Evolutionary conservation across 345 rosid genomes (phyloP).

Genomic region (Hevea brasiliensis): DNA sequence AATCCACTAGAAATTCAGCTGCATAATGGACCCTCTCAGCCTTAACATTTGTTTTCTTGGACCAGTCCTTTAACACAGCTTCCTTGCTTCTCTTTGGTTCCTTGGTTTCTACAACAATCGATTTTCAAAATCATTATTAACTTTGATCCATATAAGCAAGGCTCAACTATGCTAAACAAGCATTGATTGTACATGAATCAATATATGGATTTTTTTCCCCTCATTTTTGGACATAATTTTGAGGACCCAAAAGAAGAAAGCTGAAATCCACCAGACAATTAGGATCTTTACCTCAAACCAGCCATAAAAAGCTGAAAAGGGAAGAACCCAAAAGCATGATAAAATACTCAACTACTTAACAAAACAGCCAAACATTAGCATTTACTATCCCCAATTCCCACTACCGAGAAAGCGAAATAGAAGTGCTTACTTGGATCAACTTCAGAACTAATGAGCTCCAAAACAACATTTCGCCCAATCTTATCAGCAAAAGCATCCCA

Average conservation of each 20-base stretch:
- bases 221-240: not conserved
- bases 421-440: slow-evolving; percentile 76
- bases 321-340: not conserved
- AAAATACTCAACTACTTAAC: not conserved
- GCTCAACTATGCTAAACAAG: not conserved
- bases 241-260: not conserved
- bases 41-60: slow-evolving; percentile 67
- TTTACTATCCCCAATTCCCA: not conserved
- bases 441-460: slow-evolving; percentile 80
- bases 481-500: slow-evolving; percentile 70
- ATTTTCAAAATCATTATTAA: not conserved
- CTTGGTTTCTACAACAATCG: slow-evolving; percentile 55
- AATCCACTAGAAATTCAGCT: slow-evolving; percentile 75
- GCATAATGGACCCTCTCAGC: slow-evolving; percentile 84
- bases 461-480: slow-evolving; percentile 76
- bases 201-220: not conserved
- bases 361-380: not conserved
- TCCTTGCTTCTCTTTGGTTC: slow-evolving; percentile 74
- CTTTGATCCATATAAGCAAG: not conserved
- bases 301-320: not conserved
- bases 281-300: not conserved
- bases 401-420: not conserved
- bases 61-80: slow-evolving; percentile 79
- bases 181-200: not conserved
- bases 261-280: not conserved